These are phyloP conservation scores for Beauveria rudraprayagi DNA, from an alignment of 2,329 filamentous ascomycete genomes.

Conservation along the genomic window DNA sequence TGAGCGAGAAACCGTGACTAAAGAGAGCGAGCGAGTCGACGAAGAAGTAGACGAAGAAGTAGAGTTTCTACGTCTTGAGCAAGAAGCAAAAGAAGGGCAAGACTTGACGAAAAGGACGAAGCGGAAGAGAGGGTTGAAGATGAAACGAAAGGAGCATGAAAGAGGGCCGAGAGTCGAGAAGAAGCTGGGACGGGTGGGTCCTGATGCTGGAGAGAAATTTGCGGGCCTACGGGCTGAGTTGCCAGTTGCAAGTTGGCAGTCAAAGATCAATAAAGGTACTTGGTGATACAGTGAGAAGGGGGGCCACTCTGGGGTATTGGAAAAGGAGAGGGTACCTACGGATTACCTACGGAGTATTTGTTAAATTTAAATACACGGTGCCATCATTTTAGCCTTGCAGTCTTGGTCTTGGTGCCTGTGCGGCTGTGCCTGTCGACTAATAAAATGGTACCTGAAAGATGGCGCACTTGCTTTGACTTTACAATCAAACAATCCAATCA, in stretches of 20 bases:
- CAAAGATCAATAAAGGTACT: not conserved
- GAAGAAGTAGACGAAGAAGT: not conserved
- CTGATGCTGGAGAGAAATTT: not conserved
- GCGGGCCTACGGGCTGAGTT: not conserved
- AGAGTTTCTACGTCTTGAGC: not conserved
- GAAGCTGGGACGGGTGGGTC: not conserved
- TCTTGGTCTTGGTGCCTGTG: not conserved
- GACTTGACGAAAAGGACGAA: not conserved
- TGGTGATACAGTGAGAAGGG: not conserved
- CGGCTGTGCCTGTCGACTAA: not conserved
- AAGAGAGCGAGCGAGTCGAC: constrained; percentile 2
- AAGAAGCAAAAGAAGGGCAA: not conserved
- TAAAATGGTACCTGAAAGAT: constrained; percentile 4
- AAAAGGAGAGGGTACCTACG: not conserved
- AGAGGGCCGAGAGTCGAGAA: not conserved
- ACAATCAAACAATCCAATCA: constrained; percentile 5
- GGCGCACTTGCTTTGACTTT: not conserved
- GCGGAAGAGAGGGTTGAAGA: not conserved
- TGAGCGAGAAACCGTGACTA: not conserved
- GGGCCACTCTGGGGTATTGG: constrained; percentile 3
- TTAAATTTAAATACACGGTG: not conserved
- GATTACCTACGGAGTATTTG: too few species aligned
- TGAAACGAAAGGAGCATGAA: constrained; percentile 1
- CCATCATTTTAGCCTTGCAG: not conserved
- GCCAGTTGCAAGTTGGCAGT: not conserved